A percentile compares a stretch with the other conserved stretches of the same genome.
Evolutionary conservation across 139 green algal species (phyloP).

Genomic region (Choricystis sp.): DNA sequence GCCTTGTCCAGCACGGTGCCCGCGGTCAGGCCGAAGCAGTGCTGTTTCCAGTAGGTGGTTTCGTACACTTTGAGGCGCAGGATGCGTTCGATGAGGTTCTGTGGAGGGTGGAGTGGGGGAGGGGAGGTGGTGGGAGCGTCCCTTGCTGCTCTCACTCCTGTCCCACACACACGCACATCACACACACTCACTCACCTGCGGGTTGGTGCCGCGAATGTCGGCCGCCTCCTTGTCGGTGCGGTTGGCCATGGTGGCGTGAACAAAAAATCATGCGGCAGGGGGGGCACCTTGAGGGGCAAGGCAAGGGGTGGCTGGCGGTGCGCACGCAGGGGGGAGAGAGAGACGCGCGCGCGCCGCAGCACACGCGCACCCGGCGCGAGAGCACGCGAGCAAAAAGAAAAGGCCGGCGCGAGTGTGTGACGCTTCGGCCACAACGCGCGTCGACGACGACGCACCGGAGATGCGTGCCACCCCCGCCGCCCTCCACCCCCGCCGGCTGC

Average conservation of each 20-base stretch:
- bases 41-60: slow-evolving; percentile 91
- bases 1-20: slow-evolving; percentile 90
- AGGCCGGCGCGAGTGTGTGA: too few species aligned
- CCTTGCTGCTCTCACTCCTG: neutral
- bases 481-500: too few species aligned
- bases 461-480: too few species aligned
- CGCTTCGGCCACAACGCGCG: too few species aligned
- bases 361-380: too few species aligned
- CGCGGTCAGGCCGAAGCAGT: slow-evolving; percentile 91
- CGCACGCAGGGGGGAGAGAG: too few species aligned
- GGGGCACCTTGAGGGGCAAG: too few species aligned
- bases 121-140: neutral
- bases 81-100: slow-evolving; percentile 91
- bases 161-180: neutral
- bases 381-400: too few species aligned
- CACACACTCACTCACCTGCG: slow-evolving; percentile 39
- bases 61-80: slow-evolving; percentile 82
- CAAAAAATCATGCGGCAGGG: too few species aligned
- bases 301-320: too few species aligned
- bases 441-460: too few species aligned
- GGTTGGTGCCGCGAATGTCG: slow-evolving; percentile 75
- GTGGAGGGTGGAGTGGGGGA: neutral
- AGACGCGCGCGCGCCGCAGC: too few species aligned
- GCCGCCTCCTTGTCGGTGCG: slow-evolving; percentile 50
- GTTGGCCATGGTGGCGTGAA: slow-evolving; percentile 86